Percentiles rank a stretch among this genome's conserved stretches.
Conservation (phyloP, 768 basidiomycete genomes). For the Mycena haematopus region DNA sequence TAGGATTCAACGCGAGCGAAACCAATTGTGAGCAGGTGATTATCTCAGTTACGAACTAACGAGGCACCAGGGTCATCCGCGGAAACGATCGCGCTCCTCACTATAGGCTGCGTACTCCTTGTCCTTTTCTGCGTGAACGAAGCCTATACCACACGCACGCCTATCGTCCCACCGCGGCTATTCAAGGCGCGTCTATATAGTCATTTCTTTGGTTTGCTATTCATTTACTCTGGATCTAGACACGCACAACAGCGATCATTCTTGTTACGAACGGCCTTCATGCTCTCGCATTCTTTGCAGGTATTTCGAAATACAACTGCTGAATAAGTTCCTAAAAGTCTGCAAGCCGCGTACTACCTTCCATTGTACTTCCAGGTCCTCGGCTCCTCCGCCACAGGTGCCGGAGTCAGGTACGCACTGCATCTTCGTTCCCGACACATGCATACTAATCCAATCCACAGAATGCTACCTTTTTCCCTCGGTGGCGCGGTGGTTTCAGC, state of each 20-base stretch:
- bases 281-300: slow-evolving; percentile 65
- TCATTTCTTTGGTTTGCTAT: too few relatives aligned
- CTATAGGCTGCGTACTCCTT: slow-evolving; percentile 61
- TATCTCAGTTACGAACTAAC: neutral
- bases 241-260: slow-evolving; percentile 70
- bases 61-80: slow-evolving; percentile 56
- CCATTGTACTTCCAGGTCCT: slow-evolving; percentile 83
- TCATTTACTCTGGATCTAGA: too few relatives aligned
- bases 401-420: slow-evolving; percentile 67
- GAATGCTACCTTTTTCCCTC: slow-evolving; percentile 79
- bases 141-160: slow-evolving; percentile 64
- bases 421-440: neutral
- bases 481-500: slow-evolving; percentile 61
- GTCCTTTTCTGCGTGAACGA: slow-evolving; percentile 64
- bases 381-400: slow-evolving; percentile 73
- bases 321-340: neutral
- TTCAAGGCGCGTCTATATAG: slow-evolving; percentile 62
- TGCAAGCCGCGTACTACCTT: slow-evolving; percentile 64
- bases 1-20: slow-evolving; percentile 79
- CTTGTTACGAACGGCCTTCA: slow-evolving; percentile 68
- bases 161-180: slow-evolving; percentile 76
- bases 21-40: slow-evolving; percentile 70
- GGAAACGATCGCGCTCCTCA: slow-evolving; percentile 68
- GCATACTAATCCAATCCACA: slow-evolving; percentile 33
- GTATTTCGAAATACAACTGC: slow-evolving; percentile 31